Base-by-base conservation (phyloP, 2,329 filamentous ascomycete genomes). In the Volutella citrinella region DNA sequence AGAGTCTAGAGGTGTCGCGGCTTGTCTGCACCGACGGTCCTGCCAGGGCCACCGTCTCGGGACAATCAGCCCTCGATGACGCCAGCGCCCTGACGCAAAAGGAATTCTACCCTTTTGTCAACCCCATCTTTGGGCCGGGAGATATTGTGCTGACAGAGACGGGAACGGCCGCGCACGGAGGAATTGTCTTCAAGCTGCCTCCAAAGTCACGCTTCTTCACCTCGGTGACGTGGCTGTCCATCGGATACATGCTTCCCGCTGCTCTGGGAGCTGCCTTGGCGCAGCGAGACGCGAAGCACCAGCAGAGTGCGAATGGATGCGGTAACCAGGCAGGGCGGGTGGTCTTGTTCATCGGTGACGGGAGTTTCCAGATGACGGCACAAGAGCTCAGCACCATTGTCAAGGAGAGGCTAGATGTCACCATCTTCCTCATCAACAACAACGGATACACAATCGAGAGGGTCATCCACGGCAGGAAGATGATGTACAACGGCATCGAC, bases 311-410 rank as follows among this genome's bases (percentile, higher is more conserved):
- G 4, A 30, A 44, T 3, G 49, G 45, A 22, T 28, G 46, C 13
- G 42, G 39, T n/a, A 12, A 48, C 12, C 35, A 40, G 11, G 34
- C 40, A 9, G 49, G 57, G 7, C 54, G 56, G 11, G 74, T 76
- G 0, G 65, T 81, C 9, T 57, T 82, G 3, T 66, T 79, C 40
- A 79, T 79, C 20, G 79, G 78, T 6, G 79, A 82, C 32, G 80
- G 80, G 5, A 80, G 76, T 42, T 70, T 84, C 38, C 74, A 82
- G 43, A 74, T 84, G 61, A 84, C 80, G 0, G 78, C 71, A 0
- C 81, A 85, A 51, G 80, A 83, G 43, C 61, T 86, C 5, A 72
- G 74, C 10, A 81, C 77, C 3, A 82, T 84, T 47, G 76, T 84
- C 45, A 63, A 64, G 12, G 63, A 73, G 34, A 63, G 66, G 5